Percentiles rank a stretch among this genome's conserved stretches.
phyloP scores from a whole-genome alignment of 163 green algal genomes.

The Trebouxiophyceae sp. region DNA sequence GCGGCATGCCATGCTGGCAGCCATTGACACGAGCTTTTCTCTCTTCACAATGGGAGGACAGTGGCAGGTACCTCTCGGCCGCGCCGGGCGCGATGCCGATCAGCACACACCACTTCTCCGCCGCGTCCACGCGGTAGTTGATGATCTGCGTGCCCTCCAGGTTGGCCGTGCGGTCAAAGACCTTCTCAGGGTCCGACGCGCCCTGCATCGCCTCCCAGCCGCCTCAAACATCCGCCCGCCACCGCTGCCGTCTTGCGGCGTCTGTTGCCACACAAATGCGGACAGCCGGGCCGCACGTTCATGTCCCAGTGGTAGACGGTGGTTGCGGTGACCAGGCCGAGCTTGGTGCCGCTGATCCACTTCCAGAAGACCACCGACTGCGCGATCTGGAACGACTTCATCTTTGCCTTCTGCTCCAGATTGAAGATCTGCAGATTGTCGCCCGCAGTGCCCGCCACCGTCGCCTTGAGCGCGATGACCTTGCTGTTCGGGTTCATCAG shows the following conservation, averaged over 20 bases:
- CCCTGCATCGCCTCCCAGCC: constrained; percentile 34
- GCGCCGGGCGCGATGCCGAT: constrained; percentile 93
- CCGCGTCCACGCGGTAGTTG: constrained; percentile 80
- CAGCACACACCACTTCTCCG: constrained; percentile 94
- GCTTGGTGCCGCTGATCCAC: constrained; percentile 76
- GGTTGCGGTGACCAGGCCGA: constrained; percentile 91
- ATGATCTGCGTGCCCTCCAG: constrained; percentile 96
- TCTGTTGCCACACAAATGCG: too few relatives aligned
- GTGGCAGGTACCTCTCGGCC: constrained; percentile 61
- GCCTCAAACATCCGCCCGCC: background rate
- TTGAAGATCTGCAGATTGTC: constrained; percentile 95
- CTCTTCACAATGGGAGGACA: background rate
- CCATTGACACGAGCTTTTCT: background rate
- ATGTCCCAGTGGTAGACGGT: constrained; percentile 98
- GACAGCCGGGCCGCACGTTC: constrained; percentile 49
- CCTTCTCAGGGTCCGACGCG: constrained; percentile 77
- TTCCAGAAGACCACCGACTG: constrained; percentile 99
- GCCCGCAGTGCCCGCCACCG: constrained; percentile 44
- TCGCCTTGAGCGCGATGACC: constrained; percentile 93
- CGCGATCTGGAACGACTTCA: constrained; percentile 92
- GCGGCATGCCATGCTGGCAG: background rate
- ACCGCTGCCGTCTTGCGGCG: background rate
- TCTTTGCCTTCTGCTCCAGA: constrained; percentile 96
- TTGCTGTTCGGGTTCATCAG: constrained; percentile 92
- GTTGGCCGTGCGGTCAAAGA: constrained; percentile 96